Base-by-base conservation (phyloP, 495 filamentous ascomycete genomes). In the Trichoderma virens region DNA sequence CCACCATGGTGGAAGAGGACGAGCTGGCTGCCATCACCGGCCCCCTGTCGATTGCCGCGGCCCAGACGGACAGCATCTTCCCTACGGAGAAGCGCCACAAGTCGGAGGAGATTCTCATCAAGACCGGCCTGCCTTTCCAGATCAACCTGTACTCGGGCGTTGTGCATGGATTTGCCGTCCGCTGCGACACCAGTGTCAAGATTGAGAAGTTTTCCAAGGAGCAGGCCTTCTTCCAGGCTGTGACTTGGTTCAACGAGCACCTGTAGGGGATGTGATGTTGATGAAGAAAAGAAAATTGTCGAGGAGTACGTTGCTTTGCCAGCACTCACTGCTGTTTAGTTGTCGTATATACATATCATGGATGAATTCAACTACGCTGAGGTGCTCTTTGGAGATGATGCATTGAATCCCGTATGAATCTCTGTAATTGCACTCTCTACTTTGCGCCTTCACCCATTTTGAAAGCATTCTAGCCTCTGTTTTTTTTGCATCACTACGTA, bases 61-160 rank as follows among this genome's bases (percentile, higher is more conserved):
- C 79, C 82, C 90, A 93, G 78, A 88, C 83, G 43, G 92, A 97
- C 72, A 4, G 65, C 8, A 91, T 93, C 75, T 96, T 96, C 83
- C 84, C 91, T 1, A 75, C 81, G 30, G 83, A 88, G 69, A 88
- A 88, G 73, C 88, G 92, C 62, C 79, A 83, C 72, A 76, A 73
- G 68, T 78, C 76, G 31, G 82, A 85, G 68, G 74, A 68, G 59
- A 81, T 83, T 62, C 79, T 85, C 62, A 79, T 81, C 68, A 82
- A 89, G 73, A 80, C 78, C 27, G 81, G 80, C 30, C 75, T 85
- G 60, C 86, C 86, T 0, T 96, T 90, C 75, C 90, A 96, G 77
- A 89, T 96, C 72, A 91, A 84, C 74, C 75, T 96, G 56, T 94
- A 83, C 81, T 84, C 86, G 25, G 86, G 86, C 60, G 89, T 94